A percentile compares a stretch with the other conserved stretches of the same genome.
Evolutionary conservation across 345 rosid genomes (phyloP).

Genomic region (Turritis glabra): DNA sequence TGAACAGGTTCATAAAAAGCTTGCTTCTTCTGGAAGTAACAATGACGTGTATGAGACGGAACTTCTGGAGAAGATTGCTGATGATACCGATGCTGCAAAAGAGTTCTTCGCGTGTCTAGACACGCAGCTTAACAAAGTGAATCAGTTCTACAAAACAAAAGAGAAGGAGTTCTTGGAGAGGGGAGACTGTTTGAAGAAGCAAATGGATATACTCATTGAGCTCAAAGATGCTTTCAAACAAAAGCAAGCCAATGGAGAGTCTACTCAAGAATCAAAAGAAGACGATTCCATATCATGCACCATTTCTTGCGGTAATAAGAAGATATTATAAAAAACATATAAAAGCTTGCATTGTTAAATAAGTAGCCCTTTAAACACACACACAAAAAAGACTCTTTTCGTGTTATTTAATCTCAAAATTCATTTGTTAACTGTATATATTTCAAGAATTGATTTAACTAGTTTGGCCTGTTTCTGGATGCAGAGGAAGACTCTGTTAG

Average conservation of each 20-base stretch:
- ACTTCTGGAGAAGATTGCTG: conserved; percentile 75
- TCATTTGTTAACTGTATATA: background rate
- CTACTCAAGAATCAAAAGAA: conserved; percentile 60
- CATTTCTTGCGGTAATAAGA: conserved; percentile 65
- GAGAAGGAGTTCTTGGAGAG: conserved; percentile 94
- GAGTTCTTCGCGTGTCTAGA: conserved; percentile 83
- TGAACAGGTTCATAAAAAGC: conserved; percentile 77
- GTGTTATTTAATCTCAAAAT: background rate
- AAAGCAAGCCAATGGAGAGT: conserved; percentile 48
- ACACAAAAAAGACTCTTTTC: background rate
- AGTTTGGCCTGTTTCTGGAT: conserved; percentile 14
- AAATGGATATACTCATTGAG: conserved; percentile 78
- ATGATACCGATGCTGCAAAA: conserved; percentile 64
- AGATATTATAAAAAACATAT: background rate
- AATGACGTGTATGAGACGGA: conserved; percentile 83
- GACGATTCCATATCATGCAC: conserved; percentile 79
- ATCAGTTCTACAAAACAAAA: conserved; percentile 73
- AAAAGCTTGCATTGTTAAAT: background rate
- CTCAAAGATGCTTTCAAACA: conserved; percentile 65
- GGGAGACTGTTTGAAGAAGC: conserved; percentile 82
- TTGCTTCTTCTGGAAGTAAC: conserved; percentile 63
- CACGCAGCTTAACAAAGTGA: conserved; percentile 90
- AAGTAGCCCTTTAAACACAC: background rate
- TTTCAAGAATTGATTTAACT: conserved; percentile 4
- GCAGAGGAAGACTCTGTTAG: conserved; percentile 71